A percentile compares a stretch with the other conserved stretches of the same genome.
Evolutionary conservation across 2,329 filamentous ascomycete species (phyloP).

Genomic region (Fusarium sp.): DNA sequence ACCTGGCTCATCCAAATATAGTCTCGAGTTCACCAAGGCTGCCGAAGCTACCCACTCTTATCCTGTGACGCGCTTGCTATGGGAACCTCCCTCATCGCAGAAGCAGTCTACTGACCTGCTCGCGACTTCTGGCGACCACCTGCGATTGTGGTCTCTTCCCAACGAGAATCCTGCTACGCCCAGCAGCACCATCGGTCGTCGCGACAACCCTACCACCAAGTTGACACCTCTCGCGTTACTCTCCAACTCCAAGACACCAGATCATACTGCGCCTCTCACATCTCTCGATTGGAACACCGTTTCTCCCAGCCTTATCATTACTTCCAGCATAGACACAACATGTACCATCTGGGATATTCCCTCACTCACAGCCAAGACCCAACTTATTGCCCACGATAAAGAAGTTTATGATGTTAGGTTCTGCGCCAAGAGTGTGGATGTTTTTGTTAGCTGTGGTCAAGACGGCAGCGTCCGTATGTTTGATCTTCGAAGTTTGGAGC

Average conservation of each 20-base stretch:
- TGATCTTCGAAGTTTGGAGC: conserved; percentile 92
- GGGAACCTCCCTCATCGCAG: conserved; percentile 94
- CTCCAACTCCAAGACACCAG: conserved; percentile 97
- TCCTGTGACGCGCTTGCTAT: conserved; percentile 92
- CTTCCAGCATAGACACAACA: conserved; percentile 97
- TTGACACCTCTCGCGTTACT: conserved; percentile 91
- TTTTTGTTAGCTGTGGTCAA: conserved; percentile 97
- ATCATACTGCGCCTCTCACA: conserved; percentile 95
- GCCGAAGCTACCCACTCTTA: conserved; percentile 98
- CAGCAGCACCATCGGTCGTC: conserved; percentile 74
- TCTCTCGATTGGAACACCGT: conserved; percentile 98
- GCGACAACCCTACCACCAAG: conserved; percentile 74
- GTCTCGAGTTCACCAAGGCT: conserved; percentile 89
- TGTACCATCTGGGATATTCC: conserved; percentile 99
- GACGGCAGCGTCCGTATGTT: conserved; percentile 99
- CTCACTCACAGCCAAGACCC: conserved; percentile 95
- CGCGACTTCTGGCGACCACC: conserved; percentile 93
- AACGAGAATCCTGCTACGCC: conserved; percentile 66
- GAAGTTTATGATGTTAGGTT: conserved; percentile 99
- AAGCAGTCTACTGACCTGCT: conserved; percentile 96
- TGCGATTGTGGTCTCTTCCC: conserved; percentile 93
- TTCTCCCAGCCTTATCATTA: conserved; percentile 96
- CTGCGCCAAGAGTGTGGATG: conserved; percentile 97
- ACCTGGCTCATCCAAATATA: conserved; percentile 76
- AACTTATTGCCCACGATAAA: conserved; percentile 98